A percentile compares a stretch with the other conserved stretches of the same genome.
These are phyloP conservation scores for Trichoderma afroharzianum DNA, from an alignment of 2,329 filamentous ascomycete genomes.

Conservation along the genomic window DNA sequence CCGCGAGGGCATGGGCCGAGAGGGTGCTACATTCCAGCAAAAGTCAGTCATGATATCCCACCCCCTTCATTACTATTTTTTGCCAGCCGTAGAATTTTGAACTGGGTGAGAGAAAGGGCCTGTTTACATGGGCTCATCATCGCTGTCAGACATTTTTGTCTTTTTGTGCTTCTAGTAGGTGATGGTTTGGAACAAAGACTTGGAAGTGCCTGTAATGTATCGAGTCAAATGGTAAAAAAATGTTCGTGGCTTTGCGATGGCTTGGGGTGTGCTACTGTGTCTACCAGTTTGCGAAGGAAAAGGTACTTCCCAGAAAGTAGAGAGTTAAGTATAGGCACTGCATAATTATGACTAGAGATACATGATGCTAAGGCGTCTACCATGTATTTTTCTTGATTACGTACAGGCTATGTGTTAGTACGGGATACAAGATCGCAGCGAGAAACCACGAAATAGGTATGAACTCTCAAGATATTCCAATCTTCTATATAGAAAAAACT, in stretches of 20 bases:
- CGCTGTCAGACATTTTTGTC: constrained; percentile 3
- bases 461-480: background rate
- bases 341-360: background rate
- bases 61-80: background rate
- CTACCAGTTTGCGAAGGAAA: background rate
- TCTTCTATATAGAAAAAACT: background rate
- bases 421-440: background rate
- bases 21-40: constrained; percentile 42
- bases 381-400: background rate
- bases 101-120: too few species aligned
- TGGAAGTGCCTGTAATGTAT: background rate
- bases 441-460: background rate
- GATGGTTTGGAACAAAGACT: background rate
- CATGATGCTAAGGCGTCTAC: accelerated
- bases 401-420: background rate
- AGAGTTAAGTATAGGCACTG: background rate
- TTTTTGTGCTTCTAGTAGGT: background rate
- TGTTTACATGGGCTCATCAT: constrained; percentile 11
- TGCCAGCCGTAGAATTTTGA: too few species aligned
- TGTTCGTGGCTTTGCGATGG: background rate
- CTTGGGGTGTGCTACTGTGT: background rate
- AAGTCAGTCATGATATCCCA: background rate
- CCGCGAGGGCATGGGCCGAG: constrained; percentile 61
- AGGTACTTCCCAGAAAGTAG: background rate
- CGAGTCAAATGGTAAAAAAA: background rate